Conservation (phyloP, 257 asterid genomes). For the Mitragyna speciosa region DNA sequence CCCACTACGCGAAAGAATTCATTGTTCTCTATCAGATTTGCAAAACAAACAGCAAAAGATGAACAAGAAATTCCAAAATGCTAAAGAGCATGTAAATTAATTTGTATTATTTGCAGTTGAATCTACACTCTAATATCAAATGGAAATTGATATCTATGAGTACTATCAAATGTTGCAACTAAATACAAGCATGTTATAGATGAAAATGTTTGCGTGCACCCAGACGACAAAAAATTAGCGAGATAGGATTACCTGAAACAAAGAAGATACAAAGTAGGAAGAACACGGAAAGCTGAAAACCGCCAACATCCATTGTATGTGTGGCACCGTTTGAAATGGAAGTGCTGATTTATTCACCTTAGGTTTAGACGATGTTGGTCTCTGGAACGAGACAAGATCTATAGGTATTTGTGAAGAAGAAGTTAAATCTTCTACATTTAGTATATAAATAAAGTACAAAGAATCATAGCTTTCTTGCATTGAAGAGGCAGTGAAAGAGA, state of each 20-base stretch:
- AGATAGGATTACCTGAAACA: slow-evolving; percentile 51
- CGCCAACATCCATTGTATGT: slow-evolving; percentile 33
- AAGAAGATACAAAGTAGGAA: slow-evolving; percentile 43
- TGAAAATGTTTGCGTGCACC: neutral
- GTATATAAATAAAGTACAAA: slow-evolving; percentile 50
- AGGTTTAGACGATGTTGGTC: neutral
- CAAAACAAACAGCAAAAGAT: no score
- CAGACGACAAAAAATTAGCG: neutral
- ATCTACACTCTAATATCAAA: neutral
- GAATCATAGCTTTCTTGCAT: slow-evolving; percentile 94
- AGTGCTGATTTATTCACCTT: neutral
- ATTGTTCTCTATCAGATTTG: neutral
- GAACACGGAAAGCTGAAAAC: slow-evolving; percentile 30
- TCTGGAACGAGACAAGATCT: slow-evolving; percentile 11
- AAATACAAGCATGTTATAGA: neutral
- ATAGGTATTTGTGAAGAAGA: slow-evolving; percentile 13
- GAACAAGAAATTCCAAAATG: neutral
- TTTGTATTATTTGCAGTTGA: neutral
- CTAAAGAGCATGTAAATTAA: neutral
- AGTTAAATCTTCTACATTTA: slow-evolving; percentile 19
- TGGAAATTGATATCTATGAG: neutral
- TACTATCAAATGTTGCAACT: neutral
- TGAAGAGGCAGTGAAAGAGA: slow-evolving; percentile 42
- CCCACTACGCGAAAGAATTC: neutral
- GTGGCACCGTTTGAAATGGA: slow-evolving; percentile 5